Evolutionary conservation across 2,329 filamentous ascomycete genomes (phyloP).

Genomic region (Leptosphaerulina australis): DNA sequence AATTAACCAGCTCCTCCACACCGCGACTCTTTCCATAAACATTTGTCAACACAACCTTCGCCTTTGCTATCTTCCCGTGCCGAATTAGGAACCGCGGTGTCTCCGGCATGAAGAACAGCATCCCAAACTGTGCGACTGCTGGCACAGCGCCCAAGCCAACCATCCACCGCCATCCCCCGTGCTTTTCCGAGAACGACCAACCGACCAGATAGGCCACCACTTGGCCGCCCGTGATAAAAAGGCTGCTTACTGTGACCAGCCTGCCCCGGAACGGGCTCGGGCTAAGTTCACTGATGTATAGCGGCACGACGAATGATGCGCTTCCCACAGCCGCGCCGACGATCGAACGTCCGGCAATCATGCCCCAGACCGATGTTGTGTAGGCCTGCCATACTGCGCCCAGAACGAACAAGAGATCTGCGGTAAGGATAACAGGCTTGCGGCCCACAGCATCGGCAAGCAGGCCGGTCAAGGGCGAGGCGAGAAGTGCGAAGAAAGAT

Average conservation of each 20-base stretch:
- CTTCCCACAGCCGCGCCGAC: conserved; percentile 76
- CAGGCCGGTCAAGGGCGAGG: conserved; percentile 60
- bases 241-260: conserved; percentile 78
- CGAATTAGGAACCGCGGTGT: conserved; percentile 87
- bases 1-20: conserved; percentile 57
- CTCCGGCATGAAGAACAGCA: conserved; percentile 80
- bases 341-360: conserved; percentile 71
- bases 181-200: conserved; percentile 68
- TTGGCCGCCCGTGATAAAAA: conserved; percentile 88
- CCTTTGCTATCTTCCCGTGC: conserved; percentile 65
- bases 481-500: conserved; percentile 62
- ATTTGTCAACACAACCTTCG: conserved; percentile 66
- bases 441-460: conserved; percentile 77
- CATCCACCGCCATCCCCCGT: conserved; percentile 82
- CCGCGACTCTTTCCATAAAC: conserved; percentile 60
- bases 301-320: conserved; percentile 79
- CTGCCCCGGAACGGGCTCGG: conserved; percentile 77
- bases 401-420: conserved; percentile 65
- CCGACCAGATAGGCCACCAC: conserved; percentile 86
- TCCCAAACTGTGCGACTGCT: conserved; percentile 70
- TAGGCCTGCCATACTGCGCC: conserved; percentile 71
- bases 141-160: conserved; percentile 84
- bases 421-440: conserved; percentile 79
- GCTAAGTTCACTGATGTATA: conserved; percentile 80
- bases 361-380: conserved; percentile 62